These are phyloP conservation scores for Fusarium mundagurra DNA, from an alignment of 2,329 filamentous ascomycete genomes.

Conservation along the genomic window DNA sequence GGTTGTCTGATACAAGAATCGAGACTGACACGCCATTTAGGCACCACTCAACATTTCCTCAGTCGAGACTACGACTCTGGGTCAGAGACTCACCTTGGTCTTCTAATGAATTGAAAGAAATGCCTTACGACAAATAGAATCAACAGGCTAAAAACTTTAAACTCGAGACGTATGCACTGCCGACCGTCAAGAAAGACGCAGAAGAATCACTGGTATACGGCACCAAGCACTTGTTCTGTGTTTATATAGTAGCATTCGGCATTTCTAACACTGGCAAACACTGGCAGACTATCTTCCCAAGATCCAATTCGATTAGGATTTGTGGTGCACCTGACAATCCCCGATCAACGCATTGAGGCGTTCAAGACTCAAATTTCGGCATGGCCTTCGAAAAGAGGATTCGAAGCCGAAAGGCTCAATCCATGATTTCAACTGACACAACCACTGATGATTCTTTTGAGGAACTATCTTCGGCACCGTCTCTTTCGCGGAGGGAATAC, in stretches of 20 bases:
- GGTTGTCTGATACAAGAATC: background rate
- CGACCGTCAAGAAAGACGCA: background rate
- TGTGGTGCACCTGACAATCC: background rate
- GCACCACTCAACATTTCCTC: background rate
- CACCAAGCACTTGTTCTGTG: background rate
- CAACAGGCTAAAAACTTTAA: background rate
- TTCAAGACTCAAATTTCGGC: background rate
- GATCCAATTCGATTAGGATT: background rate
- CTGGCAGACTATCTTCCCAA: background rate
- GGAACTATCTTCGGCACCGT: slow-evolving; percentile 10
- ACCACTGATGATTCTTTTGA: slow-evolving; percentile 20
- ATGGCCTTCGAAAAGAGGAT: slow-evolving; percentile 23
- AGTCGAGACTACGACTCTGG: background rate
- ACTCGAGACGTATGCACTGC: background rate
- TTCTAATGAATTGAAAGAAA: background rate
- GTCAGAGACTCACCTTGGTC: background rate
- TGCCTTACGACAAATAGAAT: background rate
- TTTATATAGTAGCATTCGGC: background rate
- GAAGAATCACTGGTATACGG: background rate
- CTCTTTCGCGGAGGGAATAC: slow-evolving; percentile 11
- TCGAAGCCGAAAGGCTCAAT: slow-evolving; percentile 6
- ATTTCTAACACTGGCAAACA: background rate
- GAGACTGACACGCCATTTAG: background rate
- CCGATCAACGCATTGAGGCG: background rate
- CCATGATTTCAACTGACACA: background rate